A percentile compares a stretch with the other conserved stretches of the same genome.
Evolutionary conservation across 1,284 basidiomycete genomes (phyloP).

Genomic region (Laetiporus sulphureus): DNA sequence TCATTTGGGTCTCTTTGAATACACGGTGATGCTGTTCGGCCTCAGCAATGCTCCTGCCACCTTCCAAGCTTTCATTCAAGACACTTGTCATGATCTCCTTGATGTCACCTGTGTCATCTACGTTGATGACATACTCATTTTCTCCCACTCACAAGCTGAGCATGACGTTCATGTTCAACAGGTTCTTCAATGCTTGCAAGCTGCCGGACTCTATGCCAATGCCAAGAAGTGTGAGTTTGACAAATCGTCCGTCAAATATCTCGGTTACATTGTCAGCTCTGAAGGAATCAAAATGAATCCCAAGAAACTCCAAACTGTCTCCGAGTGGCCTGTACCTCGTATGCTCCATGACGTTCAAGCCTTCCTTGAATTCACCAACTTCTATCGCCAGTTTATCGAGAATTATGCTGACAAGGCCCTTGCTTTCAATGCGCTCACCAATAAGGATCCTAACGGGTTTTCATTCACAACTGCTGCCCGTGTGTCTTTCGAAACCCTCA

Average conservation of each 20-base stretch:
- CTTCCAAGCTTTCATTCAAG: conserved; percentile 13
- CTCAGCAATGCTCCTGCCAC: conserved; percentile 10
- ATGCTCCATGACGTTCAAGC: conserved; percentile 19
- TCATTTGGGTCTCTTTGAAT: conserved; percentile 8
- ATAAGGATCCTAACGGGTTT: conserved; percentile 15
- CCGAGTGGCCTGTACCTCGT: conserved; percentile 26
- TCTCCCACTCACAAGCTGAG: conserved; percentile 8
- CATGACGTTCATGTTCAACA: conserved; percentile 13
- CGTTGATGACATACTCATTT: conserved; percentile 23
- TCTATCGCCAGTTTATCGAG: conserved; percentile 34
- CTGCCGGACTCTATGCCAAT: conserved; percentile 25
- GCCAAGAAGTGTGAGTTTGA: conserved; percentile 32
- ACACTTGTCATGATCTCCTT: conserved; percentile 20
- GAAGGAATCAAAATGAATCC: conserved; percentile 28
- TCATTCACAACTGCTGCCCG: conserved; percentile 5
- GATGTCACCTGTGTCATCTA: conserved; percentile 19
- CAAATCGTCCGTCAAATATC: conserved; percentile 24
- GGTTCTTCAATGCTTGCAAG: conserved; percentile 26
- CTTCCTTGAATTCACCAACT: conserved; percentile 36
- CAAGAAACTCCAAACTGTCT: conserved; percentile 27
- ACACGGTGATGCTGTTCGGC: conserved; percentile 12
- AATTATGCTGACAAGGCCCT: conserved; percentile 25
- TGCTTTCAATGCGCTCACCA: conserved; percentile 20
- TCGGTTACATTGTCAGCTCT: conserved; percentile 30
- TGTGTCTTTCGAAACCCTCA: background rate